A percentile compares a stretch with the other conserved stretches of the same genome.
Conservation (phyloP, 805 yeast genomes). For the Grigorovia humatica region DNA sequence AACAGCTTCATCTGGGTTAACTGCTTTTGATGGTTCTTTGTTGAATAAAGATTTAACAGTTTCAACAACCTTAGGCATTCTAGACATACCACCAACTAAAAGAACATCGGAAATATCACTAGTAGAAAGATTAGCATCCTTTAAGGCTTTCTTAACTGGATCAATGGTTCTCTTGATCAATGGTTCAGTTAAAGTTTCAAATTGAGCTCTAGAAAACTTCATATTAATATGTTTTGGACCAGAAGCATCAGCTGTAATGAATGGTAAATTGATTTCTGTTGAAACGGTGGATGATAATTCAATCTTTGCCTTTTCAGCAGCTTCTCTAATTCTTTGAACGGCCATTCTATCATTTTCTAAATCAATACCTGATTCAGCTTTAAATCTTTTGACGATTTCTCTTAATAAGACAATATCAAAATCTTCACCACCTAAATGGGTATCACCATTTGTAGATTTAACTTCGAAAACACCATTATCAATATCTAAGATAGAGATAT, state of each 20-base stretch:
- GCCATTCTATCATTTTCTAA: constrained; percentile 51
- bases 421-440: constrained; percentile 84
- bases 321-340: constrained; percentile 75
- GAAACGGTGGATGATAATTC: constrained; percentile 62
- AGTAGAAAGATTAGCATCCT: constrained; percentile 60
- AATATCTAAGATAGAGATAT: constrained; percentile 90
- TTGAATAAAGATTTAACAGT: constrained; percentile 65
- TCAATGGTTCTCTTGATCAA: constrained; percentile 61
- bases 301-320: constrained; percentile 73
- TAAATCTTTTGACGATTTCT: constrained; percentile 69
- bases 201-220: constrained; percentile 58
- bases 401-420: constrained; percentile 80
- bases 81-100: constrained; percentile 80
- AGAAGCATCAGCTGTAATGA: constrained; percentile 73
- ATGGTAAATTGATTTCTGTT: constrained; percentile 65
- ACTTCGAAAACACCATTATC: constrained; percentile 98
- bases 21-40: constrained; percentile 79
- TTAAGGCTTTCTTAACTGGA: constrained; percentile 67
- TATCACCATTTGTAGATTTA: constrained; percentile 90
- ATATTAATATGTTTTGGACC: constrained; percentile 60
- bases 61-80: constrained; percentile 75
- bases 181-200: constrained; percentile 59
- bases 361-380: constrained; percentile 56
- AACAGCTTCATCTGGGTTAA: constrained; percentile 91
- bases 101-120: constrained; percentile 68